Conservation (phyloP, 2,329 filamentous ascomycete genomes). For the Ambrosiella cleistominuta region DNA sequence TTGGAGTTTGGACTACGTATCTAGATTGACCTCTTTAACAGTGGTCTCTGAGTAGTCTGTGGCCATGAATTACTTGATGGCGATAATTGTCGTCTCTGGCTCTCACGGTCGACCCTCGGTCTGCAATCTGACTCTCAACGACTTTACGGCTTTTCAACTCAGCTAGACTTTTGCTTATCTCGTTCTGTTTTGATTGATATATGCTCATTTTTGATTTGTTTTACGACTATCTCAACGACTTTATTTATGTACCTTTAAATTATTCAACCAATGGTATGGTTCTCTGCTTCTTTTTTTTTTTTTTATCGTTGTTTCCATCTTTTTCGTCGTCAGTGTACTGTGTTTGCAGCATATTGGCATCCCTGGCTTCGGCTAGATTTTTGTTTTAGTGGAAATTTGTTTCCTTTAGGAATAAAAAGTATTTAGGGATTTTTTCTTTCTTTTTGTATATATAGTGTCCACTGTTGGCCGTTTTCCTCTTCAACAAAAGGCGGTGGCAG, state of each 20-base stretch:
- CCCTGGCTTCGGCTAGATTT: too few relatives aligned
- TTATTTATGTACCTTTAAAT: conserved; percentile 3
- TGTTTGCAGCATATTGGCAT: too few relatives aligned
- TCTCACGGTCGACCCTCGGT: neutral
- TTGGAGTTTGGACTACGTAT: neutral
- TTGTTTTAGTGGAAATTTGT: too few relatives aligned
- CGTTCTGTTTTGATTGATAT: neutral
- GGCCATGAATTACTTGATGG: neutral
- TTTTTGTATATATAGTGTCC: too few relatives aligned
- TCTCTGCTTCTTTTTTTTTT: neutral
- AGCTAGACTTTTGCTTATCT: conserved; percentile 10
- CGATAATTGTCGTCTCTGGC: neutral
- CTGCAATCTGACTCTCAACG: conserved; percentile 10
- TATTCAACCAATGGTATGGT: conserved; percentile 6
- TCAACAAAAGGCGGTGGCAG: too few relatives aligned
- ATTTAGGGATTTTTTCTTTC: too few relatives aligned
- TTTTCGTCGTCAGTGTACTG: too few relatives aligned
- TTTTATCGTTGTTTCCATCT: too few relatives aligned
- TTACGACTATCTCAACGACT: conserved; percentile 7
- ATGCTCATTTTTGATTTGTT: neutral
- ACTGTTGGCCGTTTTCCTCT: too few relatives aligned
- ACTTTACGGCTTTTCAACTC: conserved; percentile 13
- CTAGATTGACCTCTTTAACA: conserved; percentile 10
- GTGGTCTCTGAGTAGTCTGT: neutral
- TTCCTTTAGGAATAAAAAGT: too few relatives aligned